Base-by-base conservation (phyloP, 345 rosid species). In the Rubroshorea leprosula region DNA sequence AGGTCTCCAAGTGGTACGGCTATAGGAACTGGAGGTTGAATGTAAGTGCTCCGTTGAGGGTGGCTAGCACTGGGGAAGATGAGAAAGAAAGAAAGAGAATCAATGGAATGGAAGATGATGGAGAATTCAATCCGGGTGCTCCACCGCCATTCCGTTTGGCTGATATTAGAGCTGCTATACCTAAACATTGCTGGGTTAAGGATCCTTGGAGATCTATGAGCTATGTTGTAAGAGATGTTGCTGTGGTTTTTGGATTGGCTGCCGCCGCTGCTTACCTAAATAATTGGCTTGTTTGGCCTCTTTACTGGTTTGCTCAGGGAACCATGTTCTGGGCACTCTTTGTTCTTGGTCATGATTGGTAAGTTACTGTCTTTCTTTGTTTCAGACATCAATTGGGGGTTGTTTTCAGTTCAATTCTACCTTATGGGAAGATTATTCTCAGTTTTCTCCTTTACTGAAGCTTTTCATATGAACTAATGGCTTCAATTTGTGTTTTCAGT, bases 281-380 rank as follows among this genome's bases (percentile, higher is more conserved):
- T 65, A 76, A 64, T 39, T 88, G 91, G 96, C 44, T 72, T 27
- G 82, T 79, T 71, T 91, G 98, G 98, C 98, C 96, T 24, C 83
- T 91, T 43, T 91, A 88, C 57, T 91, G 98, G 98, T 24, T 72
- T 15, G 87, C 81, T 63, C 98, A 91, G 62, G 98, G 96, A 44
- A 91, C 98, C 35, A 91, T 91, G 96, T 91, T 87, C 51, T 91
- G 98, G 98, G 98, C 91, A 61, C 80, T 91, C 59, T 91, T 91
- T 69, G 98, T 91, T 72, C 96, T 91, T 24, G 96, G 96, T 8
- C 98, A 91, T 76, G 98, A 91, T 65, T 87, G 98, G 97, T 90
- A 75, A 60, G 22, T 22, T 31, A 7, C 16, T 14, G 2, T 5
- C 11, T 52, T 16, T 12, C 1, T 23, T 15, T 47, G 23, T 4